These are phyloP conservation scores for Vitis rotundifolia DNA, from an alignment of 164 flowering plant genomes.

Conservation along the genomic window DNA sequence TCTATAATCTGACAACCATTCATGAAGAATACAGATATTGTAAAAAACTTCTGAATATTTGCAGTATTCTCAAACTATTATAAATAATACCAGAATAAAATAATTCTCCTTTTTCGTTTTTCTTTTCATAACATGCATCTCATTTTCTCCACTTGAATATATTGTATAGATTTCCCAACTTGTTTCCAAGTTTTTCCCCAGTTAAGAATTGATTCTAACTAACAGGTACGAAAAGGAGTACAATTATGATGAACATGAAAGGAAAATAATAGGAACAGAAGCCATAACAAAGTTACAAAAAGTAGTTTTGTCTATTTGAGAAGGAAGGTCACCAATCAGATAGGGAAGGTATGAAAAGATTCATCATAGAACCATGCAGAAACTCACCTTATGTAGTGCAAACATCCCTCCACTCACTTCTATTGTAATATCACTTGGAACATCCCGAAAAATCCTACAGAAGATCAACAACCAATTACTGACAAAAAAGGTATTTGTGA, in stretches of 20 bases:
- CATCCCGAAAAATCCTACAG: conserved; percentile 77
- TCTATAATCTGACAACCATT: too few relatives aligned
- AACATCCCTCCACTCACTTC: conserved; percentile 63
- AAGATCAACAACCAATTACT: conserved; percentile 5
- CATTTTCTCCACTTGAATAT: background rate
- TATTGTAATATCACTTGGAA: conserved; percentile 81
- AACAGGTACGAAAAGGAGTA: background rate
- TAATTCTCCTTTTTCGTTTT: too few relatives aligned
- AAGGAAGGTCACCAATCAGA: background rate
- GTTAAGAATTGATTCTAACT: too few relatives aligned
- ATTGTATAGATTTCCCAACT: background rate
- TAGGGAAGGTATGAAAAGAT: background rate
- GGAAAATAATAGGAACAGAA: too few relatives aligned
- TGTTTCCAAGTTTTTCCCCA: background rate
- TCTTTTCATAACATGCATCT: background rate
- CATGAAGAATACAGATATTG: background rate
- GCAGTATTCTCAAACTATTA: background rate
- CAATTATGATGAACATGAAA: background rate
- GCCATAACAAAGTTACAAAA: too few relatives aligned
- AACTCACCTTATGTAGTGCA: conserved; percentile 69
- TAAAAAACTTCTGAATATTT: background rate
- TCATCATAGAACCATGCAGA: background rate
- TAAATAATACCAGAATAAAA: background rate
- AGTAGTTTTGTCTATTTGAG: background rate
- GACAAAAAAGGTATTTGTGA: background rate